Evolutionary conservation across 108 stramenopile species (phyloP).

Genomic region (Craspedostauros australis): DNA sequence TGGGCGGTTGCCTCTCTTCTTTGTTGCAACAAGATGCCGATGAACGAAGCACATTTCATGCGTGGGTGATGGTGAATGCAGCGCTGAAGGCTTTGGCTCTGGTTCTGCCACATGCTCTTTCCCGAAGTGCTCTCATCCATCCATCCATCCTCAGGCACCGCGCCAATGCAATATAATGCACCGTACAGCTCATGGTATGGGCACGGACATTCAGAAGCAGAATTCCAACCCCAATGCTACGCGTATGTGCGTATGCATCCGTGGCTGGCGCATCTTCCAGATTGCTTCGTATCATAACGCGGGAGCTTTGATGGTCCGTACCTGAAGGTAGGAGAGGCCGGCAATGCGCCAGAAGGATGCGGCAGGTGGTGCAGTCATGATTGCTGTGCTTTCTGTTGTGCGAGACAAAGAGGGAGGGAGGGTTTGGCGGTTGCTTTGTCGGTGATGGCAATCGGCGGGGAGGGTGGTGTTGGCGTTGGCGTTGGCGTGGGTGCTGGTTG

Average conservation of each 20-base stretch:
- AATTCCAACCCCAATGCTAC: neutral
- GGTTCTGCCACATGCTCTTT: neutral
- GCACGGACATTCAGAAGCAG: neutral
- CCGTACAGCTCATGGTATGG: neutral
- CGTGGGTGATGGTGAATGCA: too few relatives aligned
- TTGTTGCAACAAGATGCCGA: too few relatives aligned
- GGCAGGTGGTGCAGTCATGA: slow-evolving; percentile 31
- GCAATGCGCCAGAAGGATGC: slow-evolving; percentile 90
- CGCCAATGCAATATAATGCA: too few relatives aligned
- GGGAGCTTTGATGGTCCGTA: slow-evolving; percentile 20
- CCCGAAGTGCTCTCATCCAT: neutral
- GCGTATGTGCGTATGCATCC: neutral
- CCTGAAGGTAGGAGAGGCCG: slow-evolving; percentile 90
- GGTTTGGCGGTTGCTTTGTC: too few relatives aligned
- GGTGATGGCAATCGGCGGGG: too few relatives aligned
- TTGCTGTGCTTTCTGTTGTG: neutral
- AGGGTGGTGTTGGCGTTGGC: too few relatives aligned
- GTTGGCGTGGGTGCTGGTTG: too few relatives aligned
- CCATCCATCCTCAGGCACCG: slow-evolving; percentile 2
- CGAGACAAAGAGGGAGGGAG: too few relatives aligned
- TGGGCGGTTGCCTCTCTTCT: too few relatives aligned
- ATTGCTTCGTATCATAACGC: neutral
- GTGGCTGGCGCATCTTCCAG: neutral
- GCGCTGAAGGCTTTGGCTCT: too few relatives aligned
- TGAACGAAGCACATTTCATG: too few relatives aligned